Conservation (phyloP, 805 yeast genomes). For the Maudiozyma turicensis region DNA sequence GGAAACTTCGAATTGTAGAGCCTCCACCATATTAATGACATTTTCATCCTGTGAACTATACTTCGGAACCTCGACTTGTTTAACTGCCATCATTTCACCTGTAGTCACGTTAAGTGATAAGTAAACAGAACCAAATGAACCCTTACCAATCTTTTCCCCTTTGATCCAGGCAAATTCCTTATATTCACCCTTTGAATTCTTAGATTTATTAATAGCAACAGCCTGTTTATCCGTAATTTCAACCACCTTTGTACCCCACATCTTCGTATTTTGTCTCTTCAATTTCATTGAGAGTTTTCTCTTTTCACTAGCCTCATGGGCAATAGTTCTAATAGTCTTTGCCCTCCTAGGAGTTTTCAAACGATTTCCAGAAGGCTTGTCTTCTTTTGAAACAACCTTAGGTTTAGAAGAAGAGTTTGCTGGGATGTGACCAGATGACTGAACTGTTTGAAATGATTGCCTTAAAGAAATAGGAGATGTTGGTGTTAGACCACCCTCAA, state of each 20-base stretch:
- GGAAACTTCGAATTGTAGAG: slow-evolving; percentile 82
- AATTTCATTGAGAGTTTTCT: slow-evolving; percentile 35
- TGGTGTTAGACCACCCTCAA: slow-evolving; percentile 60
- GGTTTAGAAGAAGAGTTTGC: background rate
- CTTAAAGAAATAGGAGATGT: slow-evolving; percentile 34
- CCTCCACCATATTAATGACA: slow-evolving; percentile 59
- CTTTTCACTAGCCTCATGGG: slow-evolving; percentile 75
- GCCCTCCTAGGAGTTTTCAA: slow-evolving; percentile 44
- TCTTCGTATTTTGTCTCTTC: slow-evolving; percentile 75
- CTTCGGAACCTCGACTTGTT: slow-evolving; percentile 70
- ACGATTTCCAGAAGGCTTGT: background rate
- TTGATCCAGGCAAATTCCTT: slow-evolving; percentile 95
- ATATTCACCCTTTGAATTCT: slow-evolving; percentile 55
- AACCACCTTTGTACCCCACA: slow-evolving; percentile 94
- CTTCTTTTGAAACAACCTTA: background rate
- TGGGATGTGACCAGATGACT: background rate
- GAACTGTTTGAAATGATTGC: background rate
- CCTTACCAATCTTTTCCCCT: slow-evolving; percentile 93
- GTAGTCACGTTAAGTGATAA: slow-evolving; percentile 90
- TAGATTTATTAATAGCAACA: slow-evolving; percentile 56
- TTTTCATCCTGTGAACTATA: slow-evolving; percentile 35
- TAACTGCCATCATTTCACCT: slow-evolving; percentile 98
- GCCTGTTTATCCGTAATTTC: slow-evolving; percentile 74
- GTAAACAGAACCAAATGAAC: slow-evolving; percentile 91
- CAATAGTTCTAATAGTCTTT: slow-evolving; percentile 89